Evolutionary conservation across 305 asterid genomes (phyloP), one percentile per base, ranked within the genome.

Genomic region (Fraxinus paxiana): DNA sequence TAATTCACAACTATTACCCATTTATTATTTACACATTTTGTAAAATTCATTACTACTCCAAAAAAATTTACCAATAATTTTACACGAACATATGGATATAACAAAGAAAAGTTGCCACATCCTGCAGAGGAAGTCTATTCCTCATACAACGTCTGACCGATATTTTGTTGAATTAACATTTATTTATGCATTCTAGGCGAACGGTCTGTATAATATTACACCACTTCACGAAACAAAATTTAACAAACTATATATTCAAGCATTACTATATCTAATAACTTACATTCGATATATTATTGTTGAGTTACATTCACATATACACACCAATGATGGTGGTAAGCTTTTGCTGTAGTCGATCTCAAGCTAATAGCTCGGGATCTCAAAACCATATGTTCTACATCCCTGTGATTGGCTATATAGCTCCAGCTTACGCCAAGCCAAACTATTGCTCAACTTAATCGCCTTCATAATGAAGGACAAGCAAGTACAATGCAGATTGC

Each of bases 401-500:
- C 0, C 22, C 38, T 4, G 17, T 46, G 33, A 28, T 69, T 30
- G 22, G 74, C 38, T 30, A 30, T 69, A 28, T 30, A 30, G 37
- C 74, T 30, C 41, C 20, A 69, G 41, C 74, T 69, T 69, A 69
- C 20, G 74, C 35, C 26, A 63, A 63, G 72, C 74, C 74, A 69
- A 69, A 30, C 74, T 65, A 65, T 65, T 3, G 6, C 22, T 69
- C 74, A 12, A n/a, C 74, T 28, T 30, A 69, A 69, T 30, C 8
- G 12, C 22, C 20, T 69, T 22, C 37, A 24, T 10, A 28, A 28
- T 10, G 73, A 67, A 3, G 37, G 37, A 65, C 7, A 17, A 28
- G 73, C 35, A 31, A 80, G 35, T 59, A 75, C 78, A 46, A 78
- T 77, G 54, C 38, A 85, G 46, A 80, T 46, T 71, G 48, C 82